Conservation (phyloP, 164 flowering plant genomes). For the Platanus orientalis region DNA sequence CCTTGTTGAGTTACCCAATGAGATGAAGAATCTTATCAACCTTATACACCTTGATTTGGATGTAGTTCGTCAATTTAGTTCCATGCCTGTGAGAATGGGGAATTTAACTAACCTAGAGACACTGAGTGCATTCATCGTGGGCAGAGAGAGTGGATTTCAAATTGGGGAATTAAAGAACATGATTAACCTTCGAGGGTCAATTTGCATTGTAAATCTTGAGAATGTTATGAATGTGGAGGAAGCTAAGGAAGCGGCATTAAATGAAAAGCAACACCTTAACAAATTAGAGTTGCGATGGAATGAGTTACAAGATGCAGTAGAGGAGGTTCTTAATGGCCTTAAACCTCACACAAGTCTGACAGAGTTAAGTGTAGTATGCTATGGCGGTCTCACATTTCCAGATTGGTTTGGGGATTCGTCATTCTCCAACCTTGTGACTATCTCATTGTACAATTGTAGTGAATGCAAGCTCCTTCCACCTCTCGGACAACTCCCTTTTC, state of each 20-base stretch:
- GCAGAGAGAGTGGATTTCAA: conserved; percentile 5
- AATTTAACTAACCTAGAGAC: conserved; percentile 8
- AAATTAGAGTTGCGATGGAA: background rate
- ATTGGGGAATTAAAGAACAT: conserved; percentile 15
- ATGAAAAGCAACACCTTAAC: background rate
- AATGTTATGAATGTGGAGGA: background rate
- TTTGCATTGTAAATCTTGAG: conserved; percentile 9
- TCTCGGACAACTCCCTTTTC: conserved; percentile 8
- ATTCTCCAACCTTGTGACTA: background rate
- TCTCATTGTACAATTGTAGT: conserved; percentile 1
- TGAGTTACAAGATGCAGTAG: background rate
- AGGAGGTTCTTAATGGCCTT: background rate
- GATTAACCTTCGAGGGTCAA: conserved; percentile 10
- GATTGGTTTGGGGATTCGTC: conserved; percentile 2
- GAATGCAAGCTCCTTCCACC: conserved; percentile 1
- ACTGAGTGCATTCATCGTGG: conserved; percentile 18
- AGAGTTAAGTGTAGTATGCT: background rate
- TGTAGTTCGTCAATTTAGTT: conserved; percentile 7
- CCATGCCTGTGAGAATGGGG: conserved; percentile 26
- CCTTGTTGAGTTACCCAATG: conserved; percentile 13
- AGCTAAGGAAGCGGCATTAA: background rate
- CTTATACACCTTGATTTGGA: conserved; percentile 19
- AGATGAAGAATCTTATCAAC: background rate
- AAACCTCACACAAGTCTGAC: conserved; percentile 1
- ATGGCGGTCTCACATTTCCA: conserved; percentile 6